phyloP scores from a whole-genome alignment of 345 rosid species.

The Ceriops decandra region DNA sequence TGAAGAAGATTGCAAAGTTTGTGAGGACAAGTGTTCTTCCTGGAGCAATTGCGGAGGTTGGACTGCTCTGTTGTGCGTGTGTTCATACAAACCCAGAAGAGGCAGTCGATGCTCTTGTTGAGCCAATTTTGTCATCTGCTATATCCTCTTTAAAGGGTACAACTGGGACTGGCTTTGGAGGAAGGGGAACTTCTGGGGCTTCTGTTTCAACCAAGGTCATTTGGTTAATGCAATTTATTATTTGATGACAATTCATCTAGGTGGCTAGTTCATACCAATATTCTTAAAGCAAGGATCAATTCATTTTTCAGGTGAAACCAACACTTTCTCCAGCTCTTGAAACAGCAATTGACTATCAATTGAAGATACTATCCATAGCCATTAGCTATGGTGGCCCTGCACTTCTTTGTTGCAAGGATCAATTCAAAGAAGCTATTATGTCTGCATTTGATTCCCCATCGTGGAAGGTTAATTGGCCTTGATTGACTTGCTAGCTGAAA shows the following conservation, averaged over 20 bases:
- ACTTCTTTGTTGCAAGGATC: conserved; percentile 71
- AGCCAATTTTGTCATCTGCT: conserved; percentile 73
- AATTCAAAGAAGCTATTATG: conserved; percentile 62
- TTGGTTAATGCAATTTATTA: conserved; percentile 23
- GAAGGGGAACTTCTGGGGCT: conserved; percentile 50
- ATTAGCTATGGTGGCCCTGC: conserved; percentile 86
- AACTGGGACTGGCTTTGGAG: conserved; percentile 88
- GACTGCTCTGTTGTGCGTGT: conserved; percentile 96
- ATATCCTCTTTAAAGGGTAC: conserved; percentile 84
- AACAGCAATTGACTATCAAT: conserved; percentile 86
- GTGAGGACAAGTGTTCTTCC: conserved; percentile 91
- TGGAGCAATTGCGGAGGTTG: conserved; percentile 98
- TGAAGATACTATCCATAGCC: conserved; percentile 81
- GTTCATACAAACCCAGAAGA: conserved; percentile 93
- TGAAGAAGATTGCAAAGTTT: conserved; percentile 93
- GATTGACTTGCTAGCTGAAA: conserved; percentile 14
- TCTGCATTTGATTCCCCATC: conserved; percentile 90
- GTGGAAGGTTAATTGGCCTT: conserved; percentile 67
- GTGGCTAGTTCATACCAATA: conserved; percentile 11
- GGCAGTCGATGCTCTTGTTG: conserved; percentile 79
- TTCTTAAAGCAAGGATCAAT: conserved; percentile 18
- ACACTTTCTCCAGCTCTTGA: conserved; percentile 94
- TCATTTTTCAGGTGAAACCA: conserved; percentile 53
- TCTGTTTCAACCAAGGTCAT: conserved; percentile 62
- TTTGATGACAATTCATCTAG: not conserved